phyloP scores from a whole-genome alignment of 305 asterid genomes.

The Caryopteris hybrid region DNA sequence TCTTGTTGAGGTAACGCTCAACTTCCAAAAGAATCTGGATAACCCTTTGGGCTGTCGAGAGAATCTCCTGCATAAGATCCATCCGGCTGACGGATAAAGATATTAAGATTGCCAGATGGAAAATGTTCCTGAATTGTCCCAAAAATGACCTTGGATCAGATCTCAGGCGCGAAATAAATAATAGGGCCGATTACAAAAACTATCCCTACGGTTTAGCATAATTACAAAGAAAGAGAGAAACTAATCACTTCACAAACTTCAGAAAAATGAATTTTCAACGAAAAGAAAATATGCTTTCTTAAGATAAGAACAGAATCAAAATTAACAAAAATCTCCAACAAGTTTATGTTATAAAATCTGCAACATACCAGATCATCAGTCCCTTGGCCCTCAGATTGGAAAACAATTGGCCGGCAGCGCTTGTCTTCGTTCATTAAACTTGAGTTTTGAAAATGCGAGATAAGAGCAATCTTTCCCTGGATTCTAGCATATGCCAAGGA shows the following conservation, averaged over 20 bases:
- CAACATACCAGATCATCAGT: constrained; percentile 56
- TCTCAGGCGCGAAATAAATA: not conserved
- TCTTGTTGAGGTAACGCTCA: constrained; percentile 21
- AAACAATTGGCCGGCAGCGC: constrained; percentile 82
- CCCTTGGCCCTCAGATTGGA: constrained; percentile 75
- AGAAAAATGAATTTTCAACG: not conserved
- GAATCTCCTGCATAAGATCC: constrained; percentile 78
- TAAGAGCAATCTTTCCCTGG: constrained; percentile 74
- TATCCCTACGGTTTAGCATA: not conserved
- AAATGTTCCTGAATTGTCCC: constrained; percentile 44
- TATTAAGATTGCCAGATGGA: constrained; percentile 66
- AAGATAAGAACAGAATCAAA: not conserved
- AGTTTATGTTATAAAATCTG: not conserved
- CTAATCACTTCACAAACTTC: not conserved
- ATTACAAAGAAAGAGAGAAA: not conserved
- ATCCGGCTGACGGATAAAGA: constrained; percentile 74
- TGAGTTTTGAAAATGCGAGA: constrained; percentile 88
- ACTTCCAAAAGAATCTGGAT: constrained; percentile 32
- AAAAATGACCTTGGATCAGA: constrained; percentile 19
- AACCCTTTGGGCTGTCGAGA: constrained; percentile 67
- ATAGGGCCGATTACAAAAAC: not conserved
- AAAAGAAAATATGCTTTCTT: not conserved
- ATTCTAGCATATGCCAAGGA: constrained; percentile 95
- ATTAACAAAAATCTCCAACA: not conserved
- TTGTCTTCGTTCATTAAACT: constrained; percentile 95